Evolutionary conservation across 352 stramenopile species (phyloP), one percentile per base, ranked within the genome.

Genomic region (Pythium apleroticum): DNA sequence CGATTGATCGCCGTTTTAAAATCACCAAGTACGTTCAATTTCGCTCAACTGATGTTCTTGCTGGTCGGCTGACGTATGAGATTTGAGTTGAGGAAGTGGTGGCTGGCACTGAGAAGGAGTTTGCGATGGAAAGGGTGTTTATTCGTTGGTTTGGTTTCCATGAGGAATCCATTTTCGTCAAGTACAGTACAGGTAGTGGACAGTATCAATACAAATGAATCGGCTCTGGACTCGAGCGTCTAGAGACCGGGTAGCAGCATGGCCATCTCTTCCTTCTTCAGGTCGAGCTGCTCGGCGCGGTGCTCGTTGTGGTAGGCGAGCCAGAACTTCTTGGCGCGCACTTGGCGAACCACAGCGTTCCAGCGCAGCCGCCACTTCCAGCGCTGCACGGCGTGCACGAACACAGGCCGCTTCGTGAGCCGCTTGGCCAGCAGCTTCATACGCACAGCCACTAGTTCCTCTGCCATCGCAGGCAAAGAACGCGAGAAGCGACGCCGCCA

Each of bases 291-390:
- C 54, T 68, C 62, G 14, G 49, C 62, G 12, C 45, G 31, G 62
- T 63, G 31, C 33, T 68, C 54, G 25, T 33, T 50, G 6, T 19
- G 17, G 28, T 68, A 68, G 11, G n/a, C 27, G 33, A 68, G 22
- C 62, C 62, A 68, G 17, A 68, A 68, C 45, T 57, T 39, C 30
- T 63, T 68, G 30, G 33, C 37, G n/a, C 43, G 62, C 15, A 68
- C 27, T 19, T 31, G 27, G 20, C 31, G 46, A 22, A 60, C 33
- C 33, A 63, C 54, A 9, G n/a, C 20, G 4, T 50, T 63, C 54
- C 53, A 68, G 20, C 31, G 27, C 33, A 43, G 5, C 10, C 30
- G 50, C 37, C 52, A 60, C 50, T 49, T 55, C 33, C 24, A 55
- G n/a, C 31, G 31, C 9, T n/a, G 35, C 60, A 66, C 7, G 8